Conservation (phyloP, 345 rosid species). For the Salix koriyanagi region DNA sequence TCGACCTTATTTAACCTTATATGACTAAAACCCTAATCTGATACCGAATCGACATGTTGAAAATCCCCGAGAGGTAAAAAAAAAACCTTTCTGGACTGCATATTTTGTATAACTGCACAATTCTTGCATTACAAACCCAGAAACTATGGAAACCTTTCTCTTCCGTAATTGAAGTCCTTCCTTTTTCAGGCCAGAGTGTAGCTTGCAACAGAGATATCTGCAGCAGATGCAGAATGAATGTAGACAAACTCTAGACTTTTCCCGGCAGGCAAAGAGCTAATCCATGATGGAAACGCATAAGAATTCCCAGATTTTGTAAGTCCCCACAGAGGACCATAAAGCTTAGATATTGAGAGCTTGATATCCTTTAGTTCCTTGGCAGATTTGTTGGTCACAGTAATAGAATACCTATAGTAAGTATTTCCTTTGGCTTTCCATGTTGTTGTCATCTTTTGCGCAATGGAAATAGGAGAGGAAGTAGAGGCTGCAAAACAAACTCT, state of each 20-base stretch:
- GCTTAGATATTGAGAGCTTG: slow-evolving; percentile 65
- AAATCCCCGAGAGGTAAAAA: not conserved
- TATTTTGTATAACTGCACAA: slow-evolving; percentile 53
- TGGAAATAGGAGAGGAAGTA: slow-evolving; percentile 53
- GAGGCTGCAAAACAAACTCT: slow-evolving; percentile 35
- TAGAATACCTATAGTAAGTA: slow-evolving; percentile 79
- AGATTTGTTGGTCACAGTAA: slow-evolving; percentile 71
- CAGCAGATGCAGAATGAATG: slow-evolving; percentile 71
- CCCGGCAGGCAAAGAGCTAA: slow-evolving; percentile 58
- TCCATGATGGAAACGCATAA: slow-evolving; percentile 74
- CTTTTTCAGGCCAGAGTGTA: slow-evolving; percentile 59
- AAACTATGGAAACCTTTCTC: slow-evolving; percentile 17
- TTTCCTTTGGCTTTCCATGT: slow-evolving; percentile 73
- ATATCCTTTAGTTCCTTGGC: slow-evolving; percentile 54
- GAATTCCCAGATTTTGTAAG: slow-evolving; percentile 48
- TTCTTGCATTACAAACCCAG: slow-evolving; percentile 39
- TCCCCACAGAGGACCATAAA: slow-evolving; percentile 96
- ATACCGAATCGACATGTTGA: slow-evolving; percentile 32
- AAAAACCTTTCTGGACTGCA: slow-evolving; percentile 32
- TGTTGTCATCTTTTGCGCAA: slow-evolving; percentile 66
- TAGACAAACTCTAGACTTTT: slow-evolving; percentile 84
- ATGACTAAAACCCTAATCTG: slow-evolving; percentile 32
- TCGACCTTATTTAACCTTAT: slow-evolving; percentile 34
- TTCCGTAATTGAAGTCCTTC: slow-evolving; percentile 15
- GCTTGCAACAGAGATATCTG: slow-evolving; percentile 62